A percentile compares a stretch with the other conserved stretches of the same genome.
Evolutionary conservation across 148 eudicot genomes (phyloP).

Genomic region (Chenopodium album): DNA sequence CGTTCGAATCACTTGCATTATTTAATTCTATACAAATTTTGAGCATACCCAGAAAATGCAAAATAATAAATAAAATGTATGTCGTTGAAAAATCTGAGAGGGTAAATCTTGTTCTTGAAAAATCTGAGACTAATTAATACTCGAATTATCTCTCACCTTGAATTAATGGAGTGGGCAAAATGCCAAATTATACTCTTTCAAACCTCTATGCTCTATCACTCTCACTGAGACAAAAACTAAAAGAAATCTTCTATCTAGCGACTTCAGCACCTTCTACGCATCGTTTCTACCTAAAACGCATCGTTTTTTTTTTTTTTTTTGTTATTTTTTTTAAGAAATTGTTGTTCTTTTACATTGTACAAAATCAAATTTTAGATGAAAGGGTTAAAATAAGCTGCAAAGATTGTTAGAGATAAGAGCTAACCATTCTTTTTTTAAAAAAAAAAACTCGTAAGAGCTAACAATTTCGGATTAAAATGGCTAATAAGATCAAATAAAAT

Average conservation of each 20-base stretch:
- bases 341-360: too few species aligned
- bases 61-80: background rate
- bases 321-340: too few species aligned
- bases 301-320: too few species aligned
- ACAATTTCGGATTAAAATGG: too few species aligned
- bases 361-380: too few species aligned
- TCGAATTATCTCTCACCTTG: background rate
- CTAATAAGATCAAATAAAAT: too few species aligned
- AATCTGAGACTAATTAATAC: background rate
- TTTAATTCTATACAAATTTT: background rate
- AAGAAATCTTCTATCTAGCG: background rate
- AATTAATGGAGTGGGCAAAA: background rate
- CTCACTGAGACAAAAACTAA: background rate
- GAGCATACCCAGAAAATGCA: background rate
- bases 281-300: too few species aligned
- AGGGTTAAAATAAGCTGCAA: too few species aligned
- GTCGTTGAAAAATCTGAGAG: background rate
- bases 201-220: background rate
- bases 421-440: too few species aligned
- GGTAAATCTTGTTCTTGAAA: background rate
- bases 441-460: too few species aligned
- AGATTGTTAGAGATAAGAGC: too few species aligned
- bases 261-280: too few species aligned
- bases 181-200: background rate
- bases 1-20: conserved; percentile 16